Conservation (phyloP, 345 rosid genomes). For the Diplotaxis tenuifolia region DNA sequence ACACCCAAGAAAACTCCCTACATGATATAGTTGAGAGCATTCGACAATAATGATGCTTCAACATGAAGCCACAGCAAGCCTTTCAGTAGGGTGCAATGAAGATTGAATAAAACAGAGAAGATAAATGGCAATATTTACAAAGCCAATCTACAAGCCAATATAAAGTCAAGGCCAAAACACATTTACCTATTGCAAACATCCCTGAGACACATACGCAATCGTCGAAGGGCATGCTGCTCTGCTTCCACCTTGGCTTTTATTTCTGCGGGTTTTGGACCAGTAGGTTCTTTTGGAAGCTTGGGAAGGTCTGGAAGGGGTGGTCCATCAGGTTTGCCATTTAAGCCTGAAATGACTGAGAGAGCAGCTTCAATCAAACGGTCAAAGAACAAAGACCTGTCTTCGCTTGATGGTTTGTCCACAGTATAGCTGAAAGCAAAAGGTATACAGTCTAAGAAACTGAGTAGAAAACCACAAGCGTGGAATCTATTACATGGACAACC, state of each 20-base stretch:
- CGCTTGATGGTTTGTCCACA: constrained; percentile 70
- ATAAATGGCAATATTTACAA: too few species aligned
- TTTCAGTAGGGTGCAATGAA: background rate
- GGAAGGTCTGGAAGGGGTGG: constrained; percentile 72
- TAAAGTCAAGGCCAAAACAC: background rate
- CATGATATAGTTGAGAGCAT: background rate
- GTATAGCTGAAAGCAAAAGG: constrained; percentile 63
- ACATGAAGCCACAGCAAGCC: background rate
- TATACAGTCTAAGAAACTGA: constrained; percentile 15
- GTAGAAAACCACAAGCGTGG: constrained; percentile 14
- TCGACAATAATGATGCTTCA: background rate
- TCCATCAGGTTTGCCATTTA: constrained; percentile 45
- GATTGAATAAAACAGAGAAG: too few species aligned
- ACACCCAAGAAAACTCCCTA: background rate
- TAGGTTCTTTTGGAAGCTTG: constrained; percentile 69
- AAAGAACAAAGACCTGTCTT: constrained; percentile 79
- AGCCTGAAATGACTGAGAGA: constrained; percentile 63
- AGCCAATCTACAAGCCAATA: background rate
- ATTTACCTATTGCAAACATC: constrained; percentile 94
- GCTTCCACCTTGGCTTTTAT: constrained; percentile 93
- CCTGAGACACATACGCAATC: constrained; percentile 97
- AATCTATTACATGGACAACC: background rate
- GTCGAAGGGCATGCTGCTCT: constrained; percentile 97
- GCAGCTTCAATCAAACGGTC: constrained; percentile 85
- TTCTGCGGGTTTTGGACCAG: constrained; percentile 92